Base-by-base conservation (phyloP, 2,329 filamentous ascomycete species). In the Colletotrichum sp. region DNA sequence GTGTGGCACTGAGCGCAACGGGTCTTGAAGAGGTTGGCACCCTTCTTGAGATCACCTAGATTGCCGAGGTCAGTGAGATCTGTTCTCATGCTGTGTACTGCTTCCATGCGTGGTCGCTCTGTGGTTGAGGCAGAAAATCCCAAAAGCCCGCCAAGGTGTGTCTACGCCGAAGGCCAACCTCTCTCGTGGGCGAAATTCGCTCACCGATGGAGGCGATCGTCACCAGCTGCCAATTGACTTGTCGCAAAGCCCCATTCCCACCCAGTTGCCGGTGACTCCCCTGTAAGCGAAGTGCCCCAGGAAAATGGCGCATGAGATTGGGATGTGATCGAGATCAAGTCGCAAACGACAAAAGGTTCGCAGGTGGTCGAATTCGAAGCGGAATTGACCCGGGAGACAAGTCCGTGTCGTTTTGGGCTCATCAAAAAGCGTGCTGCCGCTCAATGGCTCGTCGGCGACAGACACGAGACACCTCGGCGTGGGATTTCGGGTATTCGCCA, bases 1-100 rank as follows among this genome's bases (percentile, higher is more conserved):
- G 95, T 98, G 91, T 99, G 97, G 94, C 97, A 99, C 90, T 98
- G 95, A 79, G 95, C 94, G 90, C 97, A 99, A 86, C 97, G 93
- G 80, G 96, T 98, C 93, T 98, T 98, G 95, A 98, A 98, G 85
- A 98, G 95, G 90, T 93, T 94, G 87, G 95, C 96, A 91, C 96
- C 96, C 94, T 98, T 98, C 90, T 96, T 95, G 83, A 90, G 83
- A 87, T 98, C 95, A 90, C 95, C 96, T 98, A 66, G 76, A 33
- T 76, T 70, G 64, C 76, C 62, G 38, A 66, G 61, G 63, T 69
- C 69, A 72, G 75, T 73, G 74, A 34, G n/a, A 77, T 57, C 16
- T 29, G 38, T 8, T 51, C 29, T 65, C 24, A 33, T 55, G 47
- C 15, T 33, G 31, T 34, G 18, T 51, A n/a, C 12, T 15, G 18